A percentile compares a stretch with the other conserved stretches of the same genome.
Evolutionary conservation across 2,329 filamentous ascomycete genomes (phyloP).

Genomic region (Aspergillus amoenus): DNA sequence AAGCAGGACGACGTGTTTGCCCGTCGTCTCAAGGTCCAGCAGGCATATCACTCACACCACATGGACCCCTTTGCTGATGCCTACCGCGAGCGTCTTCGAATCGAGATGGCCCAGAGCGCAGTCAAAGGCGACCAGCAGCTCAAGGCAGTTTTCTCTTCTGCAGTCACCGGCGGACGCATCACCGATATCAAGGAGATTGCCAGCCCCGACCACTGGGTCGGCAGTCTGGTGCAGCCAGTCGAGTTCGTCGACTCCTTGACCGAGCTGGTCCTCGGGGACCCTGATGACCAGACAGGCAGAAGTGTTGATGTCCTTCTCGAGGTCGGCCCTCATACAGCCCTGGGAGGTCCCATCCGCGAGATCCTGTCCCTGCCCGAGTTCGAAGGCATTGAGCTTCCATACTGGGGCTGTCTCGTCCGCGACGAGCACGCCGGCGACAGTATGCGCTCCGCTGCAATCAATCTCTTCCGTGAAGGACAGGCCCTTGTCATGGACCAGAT

Average conservation of each 20-base stretch:
- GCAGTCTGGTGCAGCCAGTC: neutral
- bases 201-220: neutral
- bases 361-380: neutral
- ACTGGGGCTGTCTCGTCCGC: constrained; percentile 4
- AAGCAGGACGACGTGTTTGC: constrained; percentile 34
- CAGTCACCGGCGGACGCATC: neutral
- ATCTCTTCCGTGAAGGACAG: neutral
- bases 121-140: neutral
- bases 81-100: neutral
- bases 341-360: constrained; percentile 1
- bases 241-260: neutral
- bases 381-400: neutral
- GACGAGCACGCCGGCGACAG: neutral
- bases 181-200: neutral
- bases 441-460: neutral
- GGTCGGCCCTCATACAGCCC: neutral
- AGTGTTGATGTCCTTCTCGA: neutral
- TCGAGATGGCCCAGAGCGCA: neutral
- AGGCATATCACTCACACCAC: constrained; percentile 48
- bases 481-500: neutral
- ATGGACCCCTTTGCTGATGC: constrained; percentile 30
- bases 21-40: constrained; percentile 36
- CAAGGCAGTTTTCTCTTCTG: neutral
- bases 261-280: neutral
- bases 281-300: neutral